phyloP scores from a whole-genome alignment of 192 early-diverging fungal genomes.

The Lobulomyces angularis region DNA sequence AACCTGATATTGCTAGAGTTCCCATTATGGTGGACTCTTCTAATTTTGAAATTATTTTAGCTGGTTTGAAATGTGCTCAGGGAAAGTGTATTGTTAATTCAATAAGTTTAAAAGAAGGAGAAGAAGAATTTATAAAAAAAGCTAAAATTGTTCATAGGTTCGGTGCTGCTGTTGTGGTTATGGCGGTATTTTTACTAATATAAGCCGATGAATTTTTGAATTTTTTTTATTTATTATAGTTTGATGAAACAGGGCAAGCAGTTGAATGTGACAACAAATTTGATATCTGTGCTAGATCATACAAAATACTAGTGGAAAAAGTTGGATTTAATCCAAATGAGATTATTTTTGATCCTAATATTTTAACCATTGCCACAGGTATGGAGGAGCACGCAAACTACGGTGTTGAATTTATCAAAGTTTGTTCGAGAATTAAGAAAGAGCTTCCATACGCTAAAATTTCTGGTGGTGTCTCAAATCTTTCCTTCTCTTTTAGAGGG shows the following conservation, averaged over 20 bases:
- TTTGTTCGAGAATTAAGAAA: conserved; percentile 59
- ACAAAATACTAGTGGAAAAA: conserved; percentile 71
- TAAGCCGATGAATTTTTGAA: neutral
- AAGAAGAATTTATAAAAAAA: conserved; percentile 82
- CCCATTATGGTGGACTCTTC: conserved; percentile 95
- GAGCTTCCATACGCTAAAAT: conserved; percentile 81
- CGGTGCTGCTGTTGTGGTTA: conserved; percentile 90
- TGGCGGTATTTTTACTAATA: conserved; percentile 57
- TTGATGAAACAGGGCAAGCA: conserved; percentile 91
- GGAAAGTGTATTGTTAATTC: conserved; percentile 98
- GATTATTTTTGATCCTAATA: conserved; percentile 86
- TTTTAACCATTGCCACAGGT: conserved; percentile 90
- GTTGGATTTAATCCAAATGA: conserved; percentile 78
- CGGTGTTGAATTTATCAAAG: conserved; percentile 85
- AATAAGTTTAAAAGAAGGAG: conserved; percentile 90
- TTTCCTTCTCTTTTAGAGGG: conserved; percentile 95
- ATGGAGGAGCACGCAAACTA: conserved; percentile 97
- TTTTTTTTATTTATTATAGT: conserved; percentile 20
- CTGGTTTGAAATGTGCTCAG: conserved; percentile 89
- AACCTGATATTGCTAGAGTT: conserved; percentile 78
- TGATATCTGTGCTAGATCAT: conserved; percentile 80
- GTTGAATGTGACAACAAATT: conserved; percentile 73
- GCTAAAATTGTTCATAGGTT: conserved; percentile 77
- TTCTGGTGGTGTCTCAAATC: conserved; percentile 91
- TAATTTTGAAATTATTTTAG: conserved; percentile 93